These are phyloP conservation scores for Pythium inflatum DNA, from an alignment of 352 stramenopile genomes.

Conservation along the genomic window DNA sequence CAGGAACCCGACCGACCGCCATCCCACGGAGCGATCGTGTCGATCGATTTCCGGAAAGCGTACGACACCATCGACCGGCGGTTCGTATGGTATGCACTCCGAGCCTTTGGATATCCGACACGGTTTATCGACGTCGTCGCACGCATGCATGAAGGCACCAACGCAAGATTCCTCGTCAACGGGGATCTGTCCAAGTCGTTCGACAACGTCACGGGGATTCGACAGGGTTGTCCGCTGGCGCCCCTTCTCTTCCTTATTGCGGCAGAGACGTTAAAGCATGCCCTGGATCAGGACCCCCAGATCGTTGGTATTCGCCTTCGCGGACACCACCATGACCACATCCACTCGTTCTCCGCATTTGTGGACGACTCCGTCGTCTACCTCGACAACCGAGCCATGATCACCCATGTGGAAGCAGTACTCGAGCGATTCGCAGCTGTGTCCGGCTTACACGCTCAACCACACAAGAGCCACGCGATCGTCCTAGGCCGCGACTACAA, in stretches of 20 bases:
- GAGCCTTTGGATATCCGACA: not conserved
- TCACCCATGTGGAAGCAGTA: not conserved
- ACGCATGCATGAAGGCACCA: not conserved
- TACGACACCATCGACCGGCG: conserved; percentile 19
- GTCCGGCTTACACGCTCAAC: conserved; percentile 28
- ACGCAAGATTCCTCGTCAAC: conserved; percentile 20
- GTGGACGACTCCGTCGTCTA: conserved; percentile 33
- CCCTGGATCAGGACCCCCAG: not conserved
- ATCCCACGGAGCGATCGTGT: not conserved
- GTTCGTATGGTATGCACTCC: not conserved
- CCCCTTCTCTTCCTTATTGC: conserved; percentile 24
- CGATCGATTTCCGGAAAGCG: conserved; percentile 21
- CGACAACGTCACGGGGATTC: conserved; percentile 1
- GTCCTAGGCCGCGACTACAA: not conserved
- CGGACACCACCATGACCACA: not conserved
- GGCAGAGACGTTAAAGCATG: conserved; percentile 13
- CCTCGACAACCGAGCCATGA: not conserved
- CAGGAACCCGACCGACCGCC: not conserved
- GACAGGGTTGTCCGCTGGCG: conserved; percentile 25
- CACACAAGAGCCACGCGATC: conserved; percentile 23
- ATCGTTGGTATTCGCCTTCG: not conserved
- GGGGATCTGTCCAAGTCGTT: not conserved
- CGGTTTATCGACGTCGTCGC: not conserved
- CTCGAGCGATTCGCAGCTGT: conserved; percentile 5
- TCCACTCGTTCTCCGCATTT: conserved; percentile 26